Evolutionary conservation across 768 basidiomycete genomes (phyloP).

Genomic region (Pholiota conissans): DNA sequence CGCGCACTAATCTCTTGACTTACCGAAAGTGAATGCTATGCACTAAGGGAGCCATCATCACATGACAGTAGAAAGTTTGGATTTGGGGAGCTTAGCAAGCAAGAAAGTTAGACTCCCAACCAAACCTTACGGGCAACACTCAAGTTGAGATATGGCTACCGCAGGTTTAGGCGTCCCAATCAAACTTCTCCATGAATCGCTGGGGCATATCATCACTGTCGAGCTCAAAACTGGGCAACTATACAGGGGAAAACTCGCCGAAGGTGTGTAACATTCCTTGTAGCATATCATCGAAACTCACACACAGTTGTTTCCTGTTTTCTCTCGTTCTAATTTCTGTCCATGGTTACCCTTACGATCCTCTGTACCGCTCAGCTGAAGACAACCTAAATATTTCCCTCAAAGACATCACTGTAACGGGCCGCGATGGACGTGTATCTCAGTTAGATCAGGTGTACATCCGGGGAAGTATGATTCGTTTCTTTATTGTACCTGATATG

Average conservation of each 20-base stretch:
- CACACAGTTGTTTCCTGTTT: slow-evolving; percentile 16
- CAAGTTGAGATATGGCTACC: slow-evolving; percentile 40
- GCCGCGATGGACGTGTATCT: slow-evolving; percentile 96
- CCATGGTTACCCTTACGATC: neutral
- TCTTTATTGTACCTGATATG: slow-evolving; percentile 99
- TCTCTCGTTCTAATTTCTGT: neutral
- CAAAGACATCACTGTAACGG: slow-evolving; percentile 96
- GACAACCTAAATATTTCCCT: slow-evolving; percentile 97
- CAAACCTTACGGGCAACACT: slow-evolving; percentile 8
- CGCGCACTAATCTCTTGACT: too few species aligned
- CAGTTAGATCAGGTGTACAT: slow-evolving; percentile 99
- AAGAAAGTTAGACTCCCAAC: slow-evolving; percentile 4
- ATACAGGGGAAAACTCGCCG: slow-evolving; percentile 95
- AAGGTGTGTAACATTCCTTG: slow-evolving; percentile 58
- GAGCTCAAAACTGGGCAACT: slow-evolving; percentile 98
- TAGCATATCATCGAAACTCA: slow-evolving; percentile 10
- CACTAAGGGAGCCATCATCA: too few species aligned
- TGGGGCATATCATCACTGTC: slow-evolving; percentile 96
- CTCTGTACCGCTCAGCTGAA: slow-evolving; percentile 65
- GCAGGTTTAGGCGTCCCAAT: slow-evolving; percentile 91
- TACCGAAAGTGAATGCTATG: too few species aligned
- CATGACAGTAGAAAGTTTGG: slow-evolving; percentile 8
- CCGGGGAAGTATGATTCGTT: slow-evolving; percentile 95
- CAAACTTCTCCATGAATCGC: slow-evolving; percentile 93
- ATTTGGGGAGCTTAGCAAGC: slow-evolving; percentile 3